A percentile compares a stretch with the other conserved stretches of the same genome.
phyloP scores from a whole-genome alignment of 768 basidiomycete species.

The Xerocomus spinulosus region DNA sequence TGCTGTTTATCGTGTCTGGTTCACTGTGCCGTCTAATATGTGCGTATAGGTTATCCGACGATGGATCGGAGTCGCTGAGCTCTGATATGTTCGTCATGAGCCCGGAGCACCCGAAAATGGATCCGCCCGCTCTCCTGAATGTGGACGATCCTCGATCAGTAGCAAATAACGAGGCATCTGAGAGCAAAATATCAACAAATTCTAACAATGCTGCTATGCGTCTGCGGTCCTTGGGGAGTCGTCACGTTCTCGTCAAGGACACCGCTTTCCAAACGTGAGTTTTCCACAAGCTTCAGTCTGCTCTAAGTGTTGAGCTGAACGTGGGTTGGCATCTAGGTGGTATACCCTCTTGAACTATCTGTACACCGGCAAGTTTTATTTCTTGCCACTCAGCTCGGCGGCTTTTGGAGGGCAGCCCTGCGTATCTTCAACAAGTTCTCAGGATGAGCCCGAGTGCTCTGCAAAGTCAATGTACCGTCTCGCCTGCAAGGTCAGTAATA shows the following conservation, averaged over 20 bases:
- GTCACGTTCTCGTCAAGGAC: conserved; percentile 22
- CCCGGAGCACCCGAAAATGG: conserved; percentile 3
- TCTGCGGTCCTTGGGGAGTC: conserved; percentile 1
- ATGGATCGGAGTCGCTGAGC: conserved; percentile 9
- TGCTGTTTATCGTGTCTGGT: not conserved
- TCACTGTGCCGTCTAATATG: not conserved
- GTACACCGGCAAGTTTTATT: conserved; percentile 33
- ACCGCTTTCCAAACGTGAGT: conserved; percentile 25
- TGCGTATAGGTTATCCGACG: conserved; percentile 9
- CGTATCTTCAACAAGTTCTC: not conserved
- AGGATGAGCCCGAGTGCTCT: conserved; percentile 27
- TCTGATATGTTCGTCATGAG: conserved; percentile 21
- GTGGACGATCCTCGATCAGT: not conserved
- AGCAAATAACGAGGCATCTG: not conserved
- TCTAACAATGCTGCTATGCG: not conserved
- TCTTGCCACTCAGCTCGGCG: conserved; percentile 29
- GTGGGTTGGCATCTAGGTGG: conserved; percentile 24
- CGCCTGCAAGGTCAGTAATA: conserved; percentile 36
- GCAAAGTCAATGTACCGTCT: conserved; percentile 44
- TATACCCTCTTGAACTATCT: conserved; percentile 38
- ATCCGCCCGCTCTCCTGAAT: not conserved
- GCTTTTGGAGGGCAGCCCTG: not conserved
- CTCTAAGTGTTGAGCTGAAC: not conserved
- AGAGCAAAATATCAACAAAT: not conserved
- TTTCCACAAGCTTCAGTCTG: not conserved